Evolutionary conservation across 306 rosid genomes (phyloP).

Genomic region (Dryas octopetala): DNA sequence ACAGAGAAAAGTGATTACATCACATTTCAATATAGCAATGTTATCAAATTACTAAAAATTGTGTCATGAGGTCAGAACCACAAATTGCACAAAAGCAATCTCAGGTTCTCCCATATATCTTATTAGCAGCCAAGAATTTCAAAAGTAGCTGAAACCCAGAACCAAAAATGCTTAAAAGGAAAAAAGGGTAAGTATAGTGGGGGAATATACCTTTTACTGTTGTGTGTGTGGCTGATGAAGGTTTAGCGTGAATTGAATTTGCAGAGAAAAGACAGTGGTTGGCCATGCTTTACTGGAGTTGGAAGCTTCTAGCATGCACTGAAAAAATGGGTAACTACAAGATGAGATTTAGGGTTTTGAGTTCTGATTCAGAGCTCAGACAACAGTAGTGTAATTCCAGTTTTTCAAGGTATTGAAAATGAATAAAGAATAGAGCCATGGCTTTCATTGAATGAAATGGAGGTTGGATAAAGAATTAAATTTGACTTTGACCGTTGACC

Average conservation of each 20-base stretch:
- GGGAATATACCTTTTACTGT: constrained; percentile 38
- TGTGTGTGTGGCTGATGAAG: constrained; percentile 23
- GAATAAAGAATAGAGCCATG: no score
- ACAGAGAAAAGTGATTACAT: neutral
- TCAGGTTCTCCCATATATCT: neutral
- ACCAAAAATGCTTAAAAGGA: neutral
- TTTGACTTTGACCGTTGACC: neutral
- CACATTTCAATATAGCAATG: neutral
- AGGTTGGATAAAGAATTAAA: no score
- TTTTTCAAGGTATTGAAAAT: neutral
- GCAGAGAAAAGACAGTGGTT: constrained; percentile 25
- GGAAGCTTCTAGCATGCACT: neutral
- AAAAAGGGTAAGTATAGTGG: neutral
- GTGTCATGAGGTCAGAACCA: neutral
- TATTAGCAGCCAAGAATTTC: constrained; percentile 8
- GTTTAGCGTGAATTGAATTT: constrained; percentile 23
- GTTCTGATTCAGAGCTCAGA: neutral
- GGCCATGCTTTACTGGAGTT: constrained; percentile 18
- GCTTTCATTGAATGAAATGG: neutral
- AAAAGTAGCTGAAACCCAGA: neutral
- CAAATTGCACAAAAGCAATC: neutral
- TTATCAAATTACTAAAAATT: neutral
- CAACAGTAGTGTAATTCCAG: neutral
- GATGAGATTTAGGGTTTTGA: neutral
- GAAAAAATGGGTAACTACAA: neutral